Conservation (phyloP, 2,329 filamentous ascomycete species). For the Triangularia verruculosa region DNA sequence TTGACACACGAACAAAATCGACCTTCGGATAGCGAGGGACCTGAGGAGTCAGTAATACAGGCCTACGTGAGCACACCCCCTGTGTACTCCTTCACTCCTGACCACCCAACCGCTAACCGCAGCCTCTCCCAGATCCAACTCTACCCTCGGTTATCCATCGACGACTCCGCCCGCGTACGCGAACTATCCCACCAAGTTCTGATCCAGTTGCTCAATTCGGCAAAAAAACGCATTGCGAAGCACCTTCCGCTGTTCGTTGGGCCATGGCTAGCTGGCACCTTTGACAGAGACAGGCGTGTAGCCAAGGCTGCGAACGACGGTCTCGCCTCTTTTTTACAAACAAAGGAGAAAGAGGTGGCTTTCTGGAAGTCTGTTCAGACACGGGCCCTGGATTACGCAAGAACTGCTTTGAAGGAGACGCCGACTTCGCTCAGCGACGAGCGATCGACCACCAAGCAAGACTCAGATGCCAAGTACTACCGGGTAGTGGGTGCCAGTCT, state of each 20-base stretch:
- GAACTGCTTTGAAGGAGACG: constrained; percentile 77
- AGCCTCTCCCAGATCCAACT: constrained; percentile 63
- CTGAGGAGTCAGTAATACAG: constrained; percentile 80
- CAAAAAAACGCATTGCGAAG: constrained; percentile 79
- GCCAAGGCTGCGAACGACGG: constrained; percentile 75
- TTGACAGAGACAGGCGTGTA: constrained; percentile 78
- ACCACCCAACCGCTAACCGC: constrained; percentile 26
- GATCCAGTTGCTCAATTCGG: constrained; percentile 56
- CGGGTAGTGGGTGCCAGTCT: constrained; percentile 63
- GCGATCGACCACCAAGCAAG: constrained; percentile 76
- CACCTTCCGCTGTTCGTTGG: constrained; percentile 75
- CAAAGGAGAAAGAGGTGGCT: constrained; percentile 70
- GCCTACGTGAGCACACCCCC: constrained; percentile 57
- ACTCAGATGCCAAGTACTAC: constrained; percentile 80
- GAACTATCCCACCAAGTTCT: constrained; percentile 80
- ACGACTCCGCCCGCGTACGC: constrained; percentile 81
- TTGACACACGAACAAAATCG: constrained; percentile 58
- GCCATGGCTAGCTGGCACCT: constrained; percentile 86
- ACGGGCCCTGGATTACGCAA: constrained; percentile 78
- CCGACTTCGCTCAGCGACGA: constrained; percentile 83
- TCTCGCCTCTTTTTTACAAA: constrained; percentile 70
- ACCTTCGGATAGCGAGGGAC: constrained; percentile 55
- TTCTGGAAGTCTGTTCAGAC: constrained; percentile 81
- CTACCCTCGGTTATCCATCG: constrained; percentile 87
- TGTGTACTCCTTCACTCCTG: constrained; percentile 47